Percentiles rank a stretch among this genome's conserved stretches.
Evolutionary conservation across 352 stramenopile species (phyloP).

Genomic region (Globisporangium spinosum): DNA sequence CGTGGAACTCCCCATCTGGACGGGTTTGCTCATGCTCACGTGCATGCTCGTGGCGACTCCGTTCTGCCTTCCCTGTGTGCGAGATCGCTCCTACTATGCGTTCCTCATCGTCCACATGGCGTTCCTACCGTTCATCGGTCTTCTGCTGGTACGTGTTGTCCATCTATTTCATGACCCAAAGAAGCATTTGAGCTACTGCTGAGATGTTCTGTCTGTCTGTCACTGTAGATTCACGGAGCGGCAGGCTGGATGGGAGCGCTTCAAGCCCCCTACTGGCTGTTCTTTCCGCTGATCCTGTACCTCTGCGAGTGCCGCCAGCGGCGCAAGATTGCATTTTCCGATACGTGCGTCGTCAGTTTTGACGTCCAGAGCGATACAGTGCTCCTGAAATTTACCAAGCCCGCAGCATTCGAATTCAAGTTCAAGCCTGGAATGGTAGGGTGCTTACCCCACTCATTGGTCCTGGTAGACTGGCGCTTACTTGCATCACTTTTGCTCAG

Average conservation of each 20-base stretch:
- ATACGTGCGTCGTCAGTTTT: slow-evolving; percentile 25
- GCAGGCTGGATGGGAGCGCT: slow-evolving; percentile 29
- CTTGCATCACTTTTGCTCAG: slow-evolving; percentile 10
- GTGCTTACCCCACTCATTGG: neutral
- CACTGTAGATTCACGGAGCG: slow-evolving; percentile 35
- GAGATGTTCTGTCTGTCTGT: neutral
- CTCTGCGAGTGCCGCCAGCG: slow-evolving; percentile 26
- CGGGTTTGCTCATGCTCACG: slow-evolving; percentile 32
- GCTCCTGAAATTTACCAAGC: slow-evolving; percentile 33
- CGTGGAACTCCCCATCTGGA: slow-evolving; percentile 34
- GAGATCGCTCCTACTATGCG: slow-evolving; percentile 22
- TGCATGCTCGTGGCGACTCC: slow-evolving; percentile 25
- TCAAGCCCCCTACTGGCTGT: slow-evolving; percentile 36
- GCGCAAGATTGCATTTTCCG: slow-evolving; percentile 13
- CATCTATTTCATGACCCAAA: neutral
- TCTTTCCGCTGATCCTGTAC: slow-evolving; percentile 27
- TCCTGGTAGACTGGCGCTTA: neutral
- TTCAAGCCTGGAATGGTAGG: slow-evolving; percentile 39
- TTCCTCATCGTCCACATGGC: slow-evolving; percentile 30
- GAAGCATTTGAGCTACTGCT: neutral
- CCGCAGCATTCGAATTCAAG: slow-evolving; percentile 19
- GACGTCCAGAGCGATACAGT: slow-evolving; percentile 16
- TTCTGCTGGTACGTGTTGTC: slow-evolving; percentile 26
- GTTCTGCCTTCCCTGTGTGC: slow-evolving; percentile 21
- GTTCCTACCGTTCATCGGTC: slow-evolving; percentile 28